Evolutionary conservation across 345 rosid genomes (phyloP).

Genomic region (Syzygium jambos): DNA sequence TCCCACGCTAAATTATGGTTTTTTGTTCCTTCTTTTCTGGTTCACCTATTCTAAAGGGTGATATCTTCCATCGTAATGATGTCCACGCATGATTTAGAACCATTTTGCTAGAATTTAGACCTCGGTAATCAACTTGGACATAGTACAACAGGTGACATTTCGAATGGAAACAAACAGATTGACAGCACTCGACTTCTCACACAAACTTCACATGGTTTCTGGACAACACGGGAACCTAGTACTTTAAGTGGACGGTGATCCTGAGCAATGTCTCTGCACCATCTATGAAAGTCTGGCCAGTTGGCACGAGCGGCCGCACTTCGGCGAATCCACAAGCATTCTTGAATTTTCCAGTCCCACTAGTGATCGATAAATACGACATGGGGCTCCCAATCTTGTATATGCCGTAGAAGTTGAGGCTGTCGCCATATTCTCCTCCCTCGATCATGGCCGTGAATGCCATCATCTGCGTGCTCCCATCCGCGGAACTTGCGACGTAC

Average conservation of each 20-base stretch:
- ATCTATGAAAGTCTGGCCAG: constrained; percentile 58
- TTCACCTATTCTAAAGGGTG: background rate
- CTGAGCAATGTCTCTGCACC: constrained; percentile 74
- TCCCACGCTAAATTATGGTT: background rate
- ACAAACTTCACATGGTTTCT: background rate
- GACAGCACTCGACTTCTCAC: background rate
- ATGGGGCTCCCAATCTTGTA: constrained; percentile 68
- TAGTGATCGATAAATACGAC: constrained; percentile 71
- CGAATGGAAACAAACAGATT: background rate
- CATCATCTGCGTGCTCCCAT: constrained; percentile 91
- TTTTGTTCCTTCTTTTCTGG: background rate
- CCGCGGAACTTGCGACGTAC: constrained; percentile 81
- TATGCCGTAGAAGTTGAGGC: constrained; percentile 80
- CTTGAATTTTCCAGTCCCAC: constrained; percentile 90
- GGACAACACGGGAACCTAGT: background rate
- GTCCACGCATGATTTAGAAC: background rate
- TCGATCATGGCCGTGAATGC: constrained; percentile 92
- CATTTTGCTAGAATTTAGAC: background rate
- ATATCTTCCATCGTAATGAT: background rate
- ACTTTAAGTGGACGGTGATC: constrained; percentile 59
- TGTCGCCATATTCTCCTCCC: constrained; percentile 87
- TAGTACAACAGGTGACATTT: background rate
- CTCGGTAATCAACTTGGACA: background rate
- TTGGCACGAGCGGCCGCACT: constrained; percentile 56
- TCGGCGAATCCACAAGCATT: constrained; percentile 63